Conservation (phyloP, 768 basidiomycete genomes). For the Rubroboletus pulcherrimus region DNA sequence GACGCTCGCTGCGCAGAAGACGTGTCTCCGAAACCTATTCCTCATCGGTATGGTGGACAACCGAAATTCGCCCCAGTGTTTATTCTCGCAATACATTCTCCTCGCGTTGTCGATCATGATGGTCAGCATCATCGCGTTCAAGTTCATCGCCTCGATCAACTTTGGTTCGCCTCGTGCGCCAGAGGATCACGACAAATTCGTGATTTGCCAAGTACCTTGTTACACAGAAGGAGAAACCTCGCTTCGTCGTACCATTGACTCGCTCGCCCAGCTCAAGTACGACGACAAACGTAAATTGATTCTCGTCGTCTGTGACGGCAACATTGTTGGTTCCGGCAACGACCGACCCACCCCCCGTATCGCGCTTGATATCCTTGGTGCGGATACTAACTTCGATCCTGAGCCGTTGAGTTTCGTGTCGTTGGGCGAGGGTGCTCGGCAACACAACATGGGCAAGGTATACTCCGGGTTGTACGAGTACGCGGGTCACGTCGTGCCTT, state of each 20-base stretch:
- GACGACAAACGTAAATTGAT: constrained; percentile 97
- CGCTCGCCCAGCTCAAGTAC: constrained; percentile 89
- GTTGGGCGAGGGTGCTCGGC: constrained; percentile 90
- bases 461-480: constrained; percentile 95
- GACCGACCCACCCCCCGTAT: constrained; percentile 95
- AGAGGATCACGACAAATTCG: constrained; percentile 95
- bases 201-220: constrained; percentile 97
- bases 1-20: constrained; percentile 67
- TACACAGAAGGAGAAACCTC: constrained; percentile 95
- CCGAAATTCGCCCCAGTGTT: constrained; percentile 86
- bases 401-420: constrained; percentile 94
- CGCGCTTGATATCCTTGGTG: constrained; percentile 93
- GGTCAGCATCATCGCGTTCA: constrained; percentile 94
- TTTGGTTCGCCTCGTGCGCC: constrained; percentile 78
- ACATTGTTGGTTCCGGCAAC: constrained; percentile 96
- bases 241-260: constrained; percentile 86
- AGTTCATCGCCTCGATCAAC: constrained; percentile 88
- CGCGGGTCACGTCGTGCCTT: constrained; percentile 93
- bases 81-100: constrained; percentile 88
- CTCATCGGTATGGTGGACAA: constrained; percentile 89
- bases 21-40: constrained; percentile 92
- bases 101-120: constrained; percentile 87
- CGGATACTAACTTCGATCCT: constrained; percentile 87
- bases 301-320: constrained; percentile 94
- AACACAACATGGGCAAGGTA: constrained; percentile 98